Base-by-base conservation (phyloP, 2,329 filamentous ascomycete species). In the Claviceps monticola region DNA sequence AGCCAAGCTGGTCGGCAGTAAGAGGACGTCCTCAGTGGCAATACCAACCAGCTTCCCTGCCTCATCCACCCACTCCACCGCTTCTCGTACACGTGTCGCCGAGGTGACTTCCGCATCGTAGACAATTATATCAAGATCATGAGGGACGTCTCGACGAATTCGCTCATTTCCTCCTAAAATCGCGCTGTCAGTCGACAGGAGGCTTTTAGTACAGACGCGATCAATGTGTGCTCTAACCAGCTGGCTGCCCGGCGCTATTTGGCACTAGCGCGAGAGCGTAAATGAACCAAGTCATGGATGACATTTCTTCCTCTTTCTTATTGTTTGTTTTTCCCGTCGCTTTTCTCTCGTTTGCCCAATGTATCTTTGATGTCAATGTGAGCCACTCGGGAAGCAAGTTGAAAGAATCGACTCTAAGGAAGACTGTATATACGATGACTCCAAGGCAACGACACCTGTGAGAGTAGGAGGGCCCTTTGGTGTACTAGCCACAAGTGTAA, bases 61-160 rank as follows among this genome's bases (percentile, higher is more conserved):
- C 56, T 75, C 66, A 60, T 86, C 73, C 46, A 84, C 77, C 64
- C 77, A 84, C 59, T 84, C 73, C 29, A 81, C 71, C 48, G 76
- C 68, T 53, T 75, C 68, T 5, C 72, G 69, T 9, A 69, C 57
- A 41, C 72, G 67, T 41, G 71, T 73, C 13, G 70, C 63, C 36
- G 61, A 61, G 45, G 67, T 64, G 46, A 69, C 58, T 9, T 64
- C 59, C 11, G 65, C 60, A 55, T 69, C 64, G 4, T 66, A 66
- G n/a, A 68, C 57, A 3, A 68, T 68, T 46, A 65, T 59, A 51
- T 55, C 61, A 51, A 29, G 23, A 21, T 19, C 47, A 50, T 48
- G 49, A 48, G 53, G 29, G 37, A 42, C 19, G 14, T 46, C 19
- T 26, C 41, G 41, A 38, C 34, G 21, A 17, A 39, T 11, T 23